Conservation (phyloP, 441 rosid species). For the Pelargonium australe region DNA sequence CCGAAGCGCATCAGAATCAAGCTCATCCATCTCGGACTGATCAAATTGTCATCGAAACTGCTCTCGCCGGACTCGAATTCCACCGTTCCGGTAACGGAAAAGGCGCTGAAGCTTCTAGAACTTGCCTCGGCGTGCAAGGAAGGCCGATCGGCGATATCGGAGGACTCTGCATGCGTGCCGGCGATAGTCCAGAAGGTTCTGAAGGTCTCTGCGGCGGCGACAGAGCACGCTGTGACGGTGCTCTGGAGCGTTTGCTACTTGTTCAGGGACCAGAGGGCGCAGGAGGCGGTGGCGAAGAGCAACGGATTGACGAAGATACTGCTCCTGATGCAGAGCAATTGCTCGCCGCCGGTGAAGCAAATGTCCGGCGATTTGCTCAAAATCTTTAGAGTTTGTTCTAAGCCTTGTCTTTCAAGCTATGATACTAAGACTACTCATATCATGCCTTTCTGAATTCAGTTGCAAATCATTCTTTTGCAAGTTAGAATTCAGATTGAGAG, state of each 20-base stretch:
- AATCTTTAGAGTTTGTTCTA: conserved; percentile 45
- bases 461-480: conserved; percentile 1
- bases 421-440: conserved; percentile 84
- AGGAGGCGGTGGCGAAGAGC: conserved; percentile 51
- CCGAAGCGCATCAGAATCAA: conserved; percentile 13
- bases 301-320: conserved; percentile 66
- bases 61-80: conserved; percentile 4
- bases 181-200: conserved; percentile 55
- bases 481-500: neutral
- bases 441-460: conserved; percentile 59
- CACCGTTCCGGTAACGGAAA: conserved; percentile 42
- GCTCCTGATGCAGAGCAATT: conserved; percentile 78
- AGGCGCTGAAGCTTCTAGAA: conserved; percentile 59
- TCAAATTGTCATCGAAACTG: neutral
- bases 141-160: conserved; percentile 48
- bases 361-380: conserved; percentile 70
- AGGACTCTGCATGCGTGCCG: conserved; percentile 37
- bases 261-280: conserved; percentile 50
- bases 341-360: conserved; percentile 55
- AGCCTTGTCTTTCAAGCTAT: conserved; percentile 53
- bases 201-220: conserved; percentile 60
- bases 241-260: conserved; percentile 67
- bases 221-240: conserved; percentile 75
- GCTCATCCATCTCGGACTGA: neutral
- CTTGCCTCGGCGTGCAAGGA: conserved; percentile 45